Conservation (phyloP, 352 stramenopile species). For the Globisporangium cystogenes region DNA sequence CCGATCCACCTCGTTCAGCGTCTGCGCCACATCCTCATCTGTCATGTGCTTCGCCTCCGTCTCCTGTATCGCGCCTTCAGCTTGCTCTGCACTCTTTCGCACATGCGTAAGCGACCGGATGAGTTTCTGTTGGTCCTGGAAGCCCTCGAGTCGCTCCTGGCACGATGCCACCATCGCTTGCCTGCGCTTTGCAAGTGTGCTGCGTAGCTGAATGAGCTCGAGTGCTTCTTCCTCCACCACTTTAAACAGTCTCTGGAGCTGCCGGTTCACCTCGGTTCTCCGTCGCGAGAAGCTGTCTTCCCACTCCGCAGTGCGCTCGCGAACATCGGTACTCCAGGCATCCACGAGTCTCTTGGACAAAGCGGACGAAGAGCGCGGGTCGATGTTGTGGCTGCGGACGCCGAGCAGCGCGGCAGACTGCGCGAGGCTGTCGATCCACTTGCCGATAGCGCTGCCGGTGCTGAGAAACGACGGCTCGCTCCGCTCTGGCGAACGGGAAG, state of each 20-base stretch:
- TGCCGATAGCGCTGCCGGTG: slow-evolving; percentile 7
- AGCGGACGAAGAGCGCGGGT: slow-evolving; percentile 13
- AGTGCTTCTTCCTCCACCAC: slow-evolving; percentile 28
- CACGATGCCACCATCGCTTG: slow-evolving; percentile 1
- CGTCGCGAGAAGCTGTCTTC: slow-evolving; percentile 16
- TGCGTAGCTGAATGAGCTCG: slow-evolving; percentile 16
- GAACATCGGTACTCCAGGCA: not conserved
- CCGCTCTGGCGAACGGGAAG: not conserved
- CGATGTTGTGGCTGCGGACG: slow-evolving; percentile 20
- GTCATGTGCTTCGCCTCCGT: slow-evolving; percentile 2
- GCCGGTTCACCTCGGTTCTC: slow-evolving; percentile 17
- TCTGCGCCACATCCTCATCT: slow-evolving; percentile 6
- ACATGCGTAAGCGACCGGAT: not conserved
- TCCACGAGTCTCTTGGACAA: slow-evolving; percentile 13
- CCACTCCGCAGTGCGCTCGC: slow-evolving; percentile 8
- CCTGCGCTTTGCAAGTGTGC: slow-evolving; percentile 7
- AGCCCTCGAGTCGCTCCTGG: slow-evolving; percentile 1
- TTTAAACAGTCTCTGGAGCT: slow-evolving; percentile 22
- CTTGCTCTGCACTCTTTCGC: not conserved
- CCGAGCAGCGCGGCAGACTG: slow-evolving; percentile 15
- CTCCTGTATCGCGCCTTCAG: not conserved
- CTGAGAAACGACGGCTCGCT: not conserved
- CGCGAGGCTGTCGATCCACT: slow-evolving; percentile 20
- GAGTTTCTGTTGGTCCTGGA: slow-evolving; percentile 9
- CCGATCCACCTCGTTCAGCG: slow-evolving; percentile 8